These are phyloP conservation scores for Yamadazyma endophytica DNA, from an alignment of 805 yeast genomes.

Conservation along the genomic window DNA sequence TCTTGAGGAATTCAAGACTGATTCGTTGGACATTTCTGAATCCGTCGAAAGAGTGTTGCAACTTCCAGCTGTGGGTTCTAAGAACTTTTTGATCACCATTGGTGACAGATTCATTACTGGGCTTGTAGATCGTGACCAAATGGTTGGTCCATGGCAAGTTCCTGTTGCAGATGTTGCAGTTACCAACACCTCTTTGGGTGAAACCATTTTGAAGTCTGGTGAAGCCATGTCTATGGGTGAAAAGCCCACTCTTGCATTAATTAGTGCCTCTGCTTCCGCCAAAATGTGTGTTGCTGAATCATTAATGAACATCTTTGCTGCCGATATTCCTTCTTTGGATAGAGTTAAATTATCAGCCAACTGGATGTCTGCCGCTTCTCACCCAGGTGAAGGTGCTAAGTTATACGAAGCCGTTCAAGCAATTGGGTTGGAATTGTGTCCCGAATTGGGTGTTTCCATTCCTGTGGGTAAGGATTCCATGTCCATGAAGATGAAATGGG, in stretches of 20 bases:
- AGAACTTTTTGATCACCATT: constrained; percentile 91
- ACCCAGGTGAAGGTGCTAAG: constrained; percentile 92
- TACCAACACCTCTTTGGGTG: constrained; percentile 86
- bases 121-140: constrained; percentile 92
- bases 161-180: constrained; percentile 99
- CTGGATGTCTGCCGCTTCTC: constrained; percentile 98
- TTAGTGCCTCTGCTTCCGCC: constrained; percentile 87
- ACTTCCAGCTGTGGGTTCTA: constrained; percentile 92
- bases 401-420: constrained; percentile 97
- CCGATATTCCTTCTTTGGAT: constrained; percentile 73
- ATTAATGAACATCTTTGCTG: constrained; percentile 80
- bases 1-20: constrained; percentile 37
- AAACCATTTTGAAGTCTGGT: constrained; percentile 68
- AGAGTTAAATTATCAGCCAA: constrained; percentile 88
- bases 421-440: constrained; percentile 90
- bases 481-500: constrained; percentile 99
- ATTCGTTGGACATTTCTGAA: constrained; percentile 43
- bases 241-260: constrained; percentile 84
- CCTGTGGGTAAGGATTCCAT: constrained; percentile 99
- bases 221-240: constrained; percentile 98
- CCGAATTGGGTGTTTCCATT: constrained; percentile 82
- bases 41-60: constrained; percentile 80
- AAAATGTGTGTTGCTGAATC: constrained; percentile 96
- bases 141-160: constrained; percentile 99
- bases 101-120: constrained; percentile 99